Conservation (phyloP, 208 protist genomes). For the Balamuthia mandrillaris region DNA sequence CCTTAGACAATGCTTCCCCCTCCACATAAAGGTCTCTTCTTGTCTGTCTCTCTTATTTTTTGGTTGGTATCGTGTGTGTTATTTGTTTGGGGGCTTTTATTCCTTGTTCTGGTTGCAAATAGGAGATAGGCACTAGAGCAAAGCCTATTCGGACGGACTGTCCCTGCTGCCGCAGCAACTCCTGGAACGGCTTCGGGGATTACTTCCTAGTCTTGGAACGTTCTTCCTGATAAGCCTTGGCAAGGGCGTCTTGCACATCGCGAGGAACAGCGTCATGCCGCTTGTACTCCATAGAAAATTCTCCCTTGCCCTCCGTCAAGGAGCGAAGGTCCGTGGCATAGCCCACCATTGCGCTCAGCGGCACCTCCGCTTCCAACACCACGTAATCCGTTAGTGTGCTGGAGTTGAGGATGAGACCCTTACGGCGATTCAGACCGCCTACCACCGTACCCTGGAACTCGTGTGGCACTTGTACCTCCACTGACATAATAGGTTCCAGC, state of each 20-base stretch:
- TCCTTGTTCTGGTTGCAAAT: no score
- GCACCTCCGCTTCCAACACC: conserved; percentile 70
- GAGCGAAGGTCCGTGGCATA: conserved; percentile 80
- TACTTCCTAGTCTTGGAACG: conserved; percentile 3
- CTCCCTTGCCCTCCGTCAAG: conserved; percentile 71
- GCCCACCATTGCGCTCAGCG: conserved; percentile 83
- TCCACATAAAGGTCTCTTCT: no score
- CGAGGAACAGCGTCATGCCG: conserved; percentile 52
- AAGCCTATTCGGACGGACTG: no score
- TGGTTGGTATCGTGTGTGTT: no score
- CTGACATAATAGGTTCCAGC: conserved; percentile 95
- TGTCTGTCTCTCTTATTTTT: no score
- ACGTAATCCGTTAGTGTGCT: conserved; percentile 35
- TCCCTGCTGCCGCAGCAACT: no score
- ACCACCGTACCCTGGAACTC: conserved; percentile 70
- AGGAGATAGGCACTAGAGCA: no score
- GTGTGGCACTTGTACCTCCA: conserved; percentile 67
- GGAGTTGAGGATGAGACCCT: conserved; percentile 65
- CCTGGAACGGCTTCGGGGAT: no score
- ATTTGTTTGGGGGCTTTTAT: no score
- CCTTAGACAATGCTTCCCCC: no score
- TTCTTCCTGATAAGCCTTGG: conserved; percentile 63
- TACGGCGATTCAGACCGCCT: conserved; percentile 59
- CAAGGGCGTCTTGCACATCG: conserved; percentile 60
- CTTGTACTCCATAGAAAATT: conserved; percentile 84